Evolutionary conservation across 2,329 filamentous ascomycete genomes (phyloP), one percentile per base, ranked within the genome.

Genomic region (Parastagonospora nodorum): DNA sequence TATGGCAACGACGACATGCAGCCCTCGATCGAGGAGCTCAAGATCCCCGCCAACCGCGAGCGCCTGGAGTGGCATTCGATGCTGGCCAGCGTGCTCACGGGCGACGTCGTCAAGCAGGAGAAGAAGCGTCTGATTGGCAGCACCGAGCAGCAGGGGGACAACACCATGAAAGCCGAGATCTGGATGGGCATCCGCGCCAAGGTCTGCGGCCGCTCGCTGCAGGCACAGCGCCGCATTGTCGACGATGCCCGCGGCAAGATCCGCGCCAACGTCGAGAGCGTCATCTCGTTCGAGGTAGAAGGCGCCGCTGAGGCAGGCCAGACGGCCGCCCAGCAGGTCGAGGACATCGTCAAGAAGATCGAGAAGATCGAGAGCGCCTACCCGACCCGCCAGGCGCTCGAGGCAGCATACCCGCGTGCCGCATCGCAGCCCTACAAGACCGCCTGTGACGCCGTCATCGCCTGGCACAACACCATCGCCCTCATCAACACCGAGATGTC

Each of bases 41-140:
- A 89, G 73, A 89, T 97, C 63, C 89, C 92, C 1, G 86, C 87
- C 57, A 97, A 92, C 68, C 84, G 92, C 54, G 94, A 97, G 74
- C 83, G 93, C 38, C 80, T 99, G 19, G 94, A 99, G 75, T 99
- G 94, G 94, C 92, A 99, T 75, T 91, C 91, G 2, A 99, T 99
- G 94, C 78, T 99, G 49, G 90, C 93, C 52, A 95, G 93, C 11
- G 94, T 99, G 4, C 78, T 99, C 60, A 97, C 92, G 1, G 94
- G 94, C 59, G 94, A 99, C 72, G 94, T 99, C 8, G 93, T 99
- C 50, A 90, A 91, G 66, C 94, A 99, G 74, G 94, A 99, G 77
- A 99, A 99, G 81, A 96, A 96, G 74, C 86, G 94, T 38, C 75
- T 99, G 66, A 94, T 95, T 60, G 92, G 91, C 39, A 88, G 90